These are phyloP conservation scores for Biscutella laevigata DNA, from an alignment of 441 rosid genomes.

Conservation along the genomic window DNA sequence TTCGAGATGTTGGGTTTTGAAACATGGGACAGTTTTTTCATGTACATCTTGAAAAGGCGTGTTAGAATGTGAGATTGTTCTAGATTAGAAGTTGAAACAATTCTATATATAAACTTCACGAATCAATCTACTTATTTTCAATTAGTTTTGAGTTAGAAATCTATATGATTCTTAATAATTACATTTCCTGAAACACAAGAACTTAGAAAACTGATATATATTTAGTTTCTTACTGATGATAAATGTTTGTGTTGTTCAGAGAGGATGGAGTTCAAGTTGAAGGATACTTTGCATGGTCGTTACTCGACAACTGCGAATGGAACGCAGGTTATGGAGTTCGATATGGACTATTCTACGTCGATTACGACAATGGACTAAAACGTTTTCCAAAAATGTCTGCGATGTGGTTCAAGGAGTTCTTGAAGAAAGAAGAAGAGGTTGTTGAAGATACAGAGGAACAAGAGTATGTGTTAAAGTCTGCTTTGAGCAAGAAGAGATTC, in stretches of 20 bases:
- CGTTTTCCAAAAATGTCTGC: conserved; percentile 30
- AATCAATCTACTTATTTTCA: too few relatives aligned
- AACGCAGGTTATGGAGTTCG: conserved; percentile 28
- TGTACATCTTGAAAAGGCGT: too few relatives aligned
- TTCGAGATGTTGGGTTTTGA: too few relatives aligned
- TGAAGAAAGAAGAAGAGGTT: conserved; percentile 26
- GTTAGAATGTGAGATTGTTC: too few relatives aligned
- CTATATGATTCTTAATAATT: too few relatives aligned
- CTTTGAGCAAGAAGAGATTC: conserved; percentile 18
- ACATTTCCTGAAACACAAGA: too few relatives aligned
- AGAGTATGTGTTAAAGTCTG: conserved; percentile 13
- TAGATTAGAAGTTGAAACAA: too few relatives aligned
- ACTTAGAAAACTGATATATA: too few relatives aligned
- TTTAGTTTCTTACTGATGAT: conserved; percentile 9
- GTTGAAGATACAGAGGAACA: conserved; percentile 17
- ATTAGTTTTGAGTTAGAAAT: too few relatives aligned
- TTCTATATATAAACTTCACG: too few relatives aligned
- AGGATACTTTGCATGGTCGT: conserved; percentile 32
- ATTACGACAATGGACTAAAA: conserved; percentile 26
- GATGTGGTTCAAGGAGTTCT: conserved; percentile 30
- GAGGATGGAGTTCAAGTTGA: conserved; percentile 27
- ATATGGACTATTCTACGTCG: conserved; percentile 22
- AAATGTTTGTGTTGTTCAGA: conserved; percentile 9
- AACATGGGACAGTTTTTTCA: too few relatives aligned
- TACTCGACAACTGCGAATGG: conserved; percentile 31